phyloP scores from a whole-genome alignment of 2,329 filamentous ascomycete species.

The Paramyrothecium roridum region DNA sequence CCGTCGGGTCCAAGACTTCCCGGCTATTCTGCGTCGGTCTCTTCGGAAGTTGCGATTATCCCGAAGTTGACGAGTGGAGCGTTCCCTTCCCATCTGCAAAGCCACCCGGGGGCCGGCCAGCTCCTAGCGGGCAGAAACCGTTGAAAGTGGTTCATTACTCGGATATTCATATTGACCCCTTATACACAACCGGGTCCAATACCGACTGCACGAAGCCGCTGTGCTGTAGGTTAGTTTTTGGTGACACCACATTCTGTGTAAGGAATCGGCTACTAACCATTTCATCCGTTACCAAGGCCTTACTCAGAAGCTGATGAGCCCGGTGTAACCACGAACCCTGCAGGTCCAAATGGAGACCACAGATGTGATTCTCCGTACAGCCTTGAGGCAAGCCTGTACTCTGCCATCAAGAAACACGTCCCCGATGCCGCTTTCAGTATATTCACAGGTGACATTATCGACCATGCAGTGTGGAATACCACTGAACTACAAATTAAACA shows the following conservation, averaged over 20 bases:
- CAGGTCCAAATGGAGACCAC: conserved; percentile 49
- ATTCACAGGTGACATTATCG: conserved; percentile 58
- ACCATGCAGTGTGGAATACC: conserved; percentile 49
- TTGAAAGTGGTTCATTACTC: conserved; percentile 57
- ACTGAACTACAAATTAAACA: conserved; percentile 26
- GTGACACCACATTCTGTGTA: background rate
- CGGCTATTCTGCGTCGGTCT: conserved; percentile 49
- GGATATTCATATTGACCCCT: conserved; percentile 56
- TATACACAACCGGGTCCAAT: conserved; percentile 50
- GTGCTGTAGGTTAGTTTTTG: conserved; percentile 46
- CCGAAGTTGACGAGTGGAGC: conserved; percentile 37
- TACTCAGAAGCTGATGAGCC: conserved; percentile 45
- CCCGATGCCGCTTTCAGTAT: conserved; percentile 50
- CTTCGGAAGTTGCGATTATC: conserved; percentile 51
- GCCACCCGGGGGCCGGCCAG: conserved; percentile 29
- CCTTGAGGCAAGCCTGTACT: conserved; percentile 54
- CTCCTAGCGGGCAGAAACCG: conserved; percentile 40
- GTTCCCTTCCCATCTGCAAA: conserved; percentile 41
- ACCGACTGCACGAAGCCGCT: conserved; percentile 56
- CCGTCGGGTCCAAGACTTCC: conserved; percentile 45
- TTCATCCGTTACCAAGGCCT: conserved; percentile 21
- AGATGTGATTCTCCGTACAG: conserved; percentile 49
- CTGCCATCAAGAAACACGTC: conserved; percentile 41
- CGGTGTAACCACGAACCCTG: conserved; percentile 44
- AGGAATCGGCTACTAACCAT: too few species aligned